Base-by-base conservation (phyloP, 306 rosid genomes). In the Geum urbanum region DNA sequence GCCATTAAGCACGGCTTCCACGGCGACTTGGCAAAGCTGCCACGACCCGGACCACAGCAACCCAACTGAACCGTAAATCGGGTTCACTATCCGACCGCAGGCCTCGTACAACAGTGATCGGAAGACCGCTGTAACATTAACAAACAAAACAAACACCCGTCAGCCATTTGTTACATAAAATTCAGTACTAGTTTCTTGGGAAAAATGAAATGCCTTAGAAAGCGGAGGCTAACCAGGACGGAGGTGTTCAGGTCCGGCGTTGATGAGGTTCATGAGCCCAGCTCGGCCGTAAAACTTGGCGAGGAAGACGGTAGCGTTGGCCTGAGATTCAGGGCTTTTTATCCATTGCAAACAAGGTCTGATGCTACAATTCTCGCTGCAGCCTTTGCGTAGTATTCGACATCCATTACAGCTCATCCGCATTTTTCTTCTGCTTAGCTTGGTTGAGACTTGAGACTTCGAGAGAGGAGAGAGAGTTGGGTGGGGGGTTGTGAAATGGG, bases 351-450 rank as follows among this genome's bases (percentile, higher is more conserved):
- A 75, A 40, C 98, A 92, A 0, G 98, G 98, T 52, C 98, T 72
- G 48, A 92, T 92, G 76, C 98, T 92, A 56, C 98, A 92, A 70
- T 82, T 92, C 53, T 92, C 97, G 27, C 96, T 92, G 56, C 98
- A 92, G 9, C 98, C 98, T 46, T 92, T 92, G 61, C 98, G 83
- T 0, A 92, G 85, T 7, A 92, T 96, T 14, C 98, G 72, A 68
- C 98, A 92, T 14, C 98, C 98, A 71, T 90, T 92, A 66, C 98
- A 92, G 44, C 98, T 92, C 96, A 92, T 90, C 78, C 98, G 96
- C 98, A 92, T 92, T 88, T 84, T 81, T 37, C 18, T 15, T 49
- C 8, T 24, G 5, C 18, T 15, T 27, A n/a, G n/a, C n/a, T n/a
- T 5, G 6, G 13, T 14, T 7, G 63, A 32, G 3, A 32, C 37